Base-by-base conservation (phyloP, 768 basidiomycete genomes). In the Amanita subjunquillea region DNA sequence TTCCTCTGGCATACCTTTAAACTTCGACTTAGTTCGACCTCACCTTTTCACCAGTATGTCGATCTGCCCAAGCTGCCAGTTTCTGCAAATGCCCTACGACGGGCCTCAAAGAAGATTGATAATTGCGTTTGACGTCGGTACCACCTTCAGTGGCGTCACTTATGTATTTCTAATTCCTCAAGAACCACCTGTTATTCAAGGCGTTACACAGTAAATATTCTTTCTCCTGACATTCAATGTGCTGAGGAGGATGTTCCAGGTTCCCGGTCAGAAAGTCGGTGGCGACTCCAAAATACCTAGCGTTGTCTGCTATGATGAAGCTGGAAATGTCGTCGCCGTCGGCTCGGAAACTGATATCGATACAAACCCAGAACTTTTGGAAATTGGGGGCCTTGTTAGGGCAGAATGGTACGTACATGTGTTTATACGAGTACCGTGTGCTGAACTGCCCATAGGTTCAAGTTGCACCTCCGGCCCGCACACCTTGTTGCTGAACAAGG, bases 81-180 rank as follows among this genome's bases (percentile, higher is more conserved):
- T 12, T 22, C 49, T 41, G n/a, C 23, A 72, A 59, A 57, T 63
- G 32, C 66, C 69, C 2, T 75, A 74, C 63, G 57, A 27, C 39
- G 78, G 77, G 15, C 17, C 64, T 12, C 53, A 58, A 32, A 68
- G 69, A 36, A 71, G 69, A 54, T 62, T 79, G 5, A 72, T 78
- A 4, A 55, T 79, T 22, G 75, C 74, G 0, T 73, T 79, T 37
- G 78, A 79, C 52, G 60, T 79, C 3, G 78, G 78, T 5, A 79
- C 73, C 1, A 78, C 75, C 2, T 76, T 62, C 45, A 76, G 75
- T 36, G 75, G 74, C 5, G 65, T 78, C 9, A 41, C 13, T 6
- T 41, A 39, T 50, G 62, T 63, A 46, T 65, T 75, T 42, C 59
- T 75, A 15, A 64, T 66, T 39, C 66, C 67, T 6, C 66, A 50